Percentiles rank a stretch among this genome's conserved stretches.
Evolutionary conservation across 2,329 filamentous ascomycete species (phyloP).

Genomic region (Diplocarpon rosae): DNA sequence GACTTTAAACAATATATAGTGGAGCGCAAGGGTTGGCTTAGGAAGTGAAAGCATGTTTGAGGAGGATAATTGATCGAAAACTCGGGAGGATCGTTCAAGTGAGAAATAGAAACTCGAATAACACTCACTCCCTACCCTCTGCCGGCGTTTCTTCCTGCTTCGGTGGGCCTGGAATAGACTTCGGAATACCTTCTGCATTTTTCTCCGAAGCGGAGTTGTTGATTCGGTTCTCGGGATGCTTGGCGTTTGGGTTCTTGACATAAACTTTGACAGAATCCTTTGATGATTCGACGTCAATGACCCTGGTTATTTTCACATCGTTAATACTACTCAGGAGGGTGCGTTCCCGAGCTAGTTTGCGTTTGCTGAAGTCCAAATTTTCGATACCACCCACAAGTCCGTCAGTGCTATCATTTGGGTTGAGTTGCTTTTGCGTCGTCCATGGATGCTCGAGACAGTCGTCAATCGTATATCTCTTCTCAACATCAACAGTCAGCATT

Average conservation of each 20-base stretch:
- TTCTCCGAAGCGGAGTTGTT: slow-evolving; percentile 31
- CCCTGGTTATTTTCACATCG: slow-evolving; percentile 51
- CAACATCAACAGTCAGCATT: slow-evolving; percentile 84
- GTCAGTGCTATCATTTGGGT: slow-evolving; percentile 76
- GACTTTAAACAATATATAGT: too few species aligned
- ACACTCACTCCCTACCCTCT: slow-evolving; percentile 41
- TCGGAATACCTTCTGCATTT: slow-evolving; percentile 18
- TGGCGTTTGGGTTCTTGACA: slow-evolving; percentile 51
- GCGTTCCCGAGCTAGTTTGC: slow-evolving; percentile 70
- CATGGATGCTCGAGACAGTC: slow-evolving; percentile 87
- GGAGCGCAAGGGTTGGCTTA: too few species aligned
- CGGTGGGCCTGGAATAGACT: slow-evolving; percentile 21
- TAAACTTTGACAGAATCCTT: slow-evolving; percentile 61
- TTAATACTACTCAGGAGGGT: slow-evolving; percentile 79
- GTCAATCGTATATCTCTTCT: slow-evolving; percentile 76
- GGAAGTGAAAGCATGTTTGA: too few species aligned
- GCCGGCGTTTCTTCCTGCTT: slow-evolving; percentile 56
- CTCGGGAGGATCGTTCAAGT: too few species aligned
- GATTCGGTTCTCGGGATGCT: slow-evolving; percentile 31
- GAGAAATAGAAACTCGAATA: too few species aligned
- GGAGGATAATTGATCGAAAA: too few species aligned
- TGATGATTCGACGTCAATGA: slow-evolving; percentile 42
- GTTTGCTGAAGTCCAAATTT: slow-evolving; percentile 70
- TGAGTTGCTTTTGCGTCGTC: slow-evolving; percentile 54
- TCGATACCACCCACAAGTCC: slow-evolving; percentile 81